Conservation (phyloP, 352 stramenopile species). For the Thalassiosira livingstoniorum region DNA sequence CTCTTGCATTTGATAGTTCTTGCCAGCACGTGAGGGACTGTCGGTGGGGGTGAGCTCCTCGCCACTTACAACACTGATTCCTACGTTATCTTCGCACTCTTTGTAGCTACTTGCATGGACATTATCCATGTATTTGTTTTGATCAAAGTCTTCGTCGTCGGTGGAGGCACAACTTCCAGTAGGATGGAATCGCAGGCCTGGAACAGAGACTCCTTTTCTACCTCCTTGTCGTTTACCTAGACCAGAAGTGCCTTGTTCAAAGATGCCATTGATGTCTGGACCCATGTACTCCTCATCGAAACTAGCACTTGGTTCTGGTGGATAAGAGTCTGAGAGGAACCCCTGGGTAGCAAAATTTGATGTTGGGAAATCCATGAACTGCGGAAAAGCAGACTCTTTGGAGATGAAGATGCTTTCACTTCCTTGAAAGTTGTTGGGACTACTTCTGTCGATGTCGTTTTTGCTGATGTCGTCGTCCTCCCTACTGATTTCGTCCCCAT, state of each 20-base stretch:
- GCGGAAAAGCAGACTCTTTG: no score
- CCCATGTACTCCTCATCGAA: background rate
- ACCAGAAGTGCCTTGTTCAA: background rate
- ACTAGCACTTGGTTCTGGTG: background rate
- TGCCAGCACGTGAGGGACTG: no score
- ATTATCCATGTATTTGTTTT: background rate
- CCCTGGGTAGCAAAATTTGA: background rate
- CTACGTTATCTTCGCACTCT: background rate
- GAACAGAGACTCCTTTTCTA: background rate
- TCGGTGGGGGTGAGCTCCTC: background rate
- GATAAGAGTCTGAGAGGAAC: background rate
- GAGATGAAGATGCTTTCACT: no score
- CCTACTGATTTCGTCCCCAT: no score
- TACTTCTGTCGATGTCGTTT: no score
- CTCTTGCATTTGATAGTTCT: background rate
- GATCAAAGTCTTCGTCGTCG: background rate
- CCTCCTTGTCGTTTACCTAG: background rate
- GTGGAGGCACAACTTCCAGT: conserved; percentile 5
- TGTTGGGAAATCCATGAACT: no score
- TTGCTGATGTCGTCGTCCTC: no score
- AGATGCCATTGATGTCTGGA: background rate
- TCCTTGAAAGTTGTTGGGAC: no score
- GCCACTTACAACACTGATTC: background rate
- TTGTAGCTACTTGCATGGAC: background rate
- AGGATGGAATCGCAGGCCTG: background rate